Base-by-base conservation (phyloP, 352 stramenopile species). In the Sclerospora graminicola region DNA sequence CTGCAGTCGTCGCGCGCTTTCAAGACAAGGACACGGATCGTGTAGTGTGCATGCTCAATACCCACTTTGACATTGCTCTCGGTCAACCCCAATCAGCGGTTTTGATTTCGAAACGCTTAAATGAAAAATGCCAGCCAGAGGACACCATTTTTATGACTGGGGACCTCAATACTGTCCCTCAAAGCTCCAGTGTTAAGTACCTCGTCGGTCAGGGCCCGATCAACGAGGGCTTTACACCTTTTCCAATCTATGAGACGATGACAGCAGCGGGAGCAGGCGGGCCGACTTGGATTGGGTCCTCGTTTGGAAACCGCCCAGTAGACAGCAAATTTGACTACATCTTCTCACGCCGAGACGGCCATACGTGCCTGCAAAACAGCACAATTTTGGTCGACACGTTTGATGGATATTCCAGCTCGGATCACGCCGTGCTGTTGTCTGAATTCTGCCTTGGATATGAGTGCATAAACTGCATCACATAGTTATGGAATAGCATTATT, bases 41-140 rank as follows among this genome's bases (percentile, higher is more conserved):
- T 35, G 60, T 51, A 0, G 49, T 84, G 16, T 88, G 75, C 51
- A 79, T 88, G 53, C 59, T 88, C 39, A 88, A 88, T 56, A 88
- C 75, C 13, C 75, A 85, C 52, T 88, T 67, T 38, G 75, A 88
- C 45, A 82, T 84, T 19, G 55, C 28, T 7, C 54, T 55, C 11
- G 69, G 75, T 33, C 75, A 88, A 20, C 38, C 58, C 4, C 45
- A 85, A 40, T 85, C 70, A 20, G 64, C 75, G 1, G 18, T 67
- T 42, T 43, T 85, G 14, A 65, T 85, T 4, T 63, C 74, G 1
- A 49, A 66, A 21, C 65, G 60, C 15, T 42, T 85, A 21, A 56
- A 44, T 4, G 2, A 59, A 7, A 58, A 50, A n/a, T 89, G 77
- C 20, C 27, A 80, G 28, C 6, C 37, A 0, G 48, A 41, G 14